Evolutionary conservation across 2,329 filamentous ascomycete genomes (phyloP), one percentile per base, ranked within the genome.

Genomic region (Botrytis galanthina): DNA sequence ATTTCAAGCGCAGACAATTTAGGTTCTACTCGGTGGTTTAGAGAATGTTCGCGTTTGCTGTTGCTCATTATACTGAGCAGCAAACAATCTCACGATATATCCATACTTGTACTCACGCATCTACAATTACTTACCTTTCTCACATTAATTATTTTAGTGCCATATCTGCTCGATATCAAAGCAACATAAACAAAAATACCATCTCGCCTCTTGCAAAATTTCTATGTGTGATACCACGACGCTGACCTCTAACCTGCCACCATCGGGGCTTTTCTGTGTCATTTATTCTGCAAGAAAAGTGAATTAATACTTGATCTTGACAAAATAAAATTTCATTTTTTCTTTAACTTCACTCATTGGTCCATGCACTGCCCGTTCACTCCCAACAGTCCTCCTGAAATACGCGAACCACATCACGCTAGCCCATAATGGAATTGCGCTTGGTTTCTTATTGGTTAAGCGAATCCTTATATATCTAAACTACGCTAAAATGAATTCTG

Each of bases 371-470:
- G 20, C 26, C 48, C 29, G 3, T 42, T 57, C 66, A 68, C 35
- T 68, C 26, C 48, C 18, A 39, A 42, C 26, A 68, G 26, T n/a
- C 46, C 66, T 68, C 66, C 48, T 68, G 46, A 68, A 57, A 42
- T 68, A 68, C 48, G 66, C 66, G 66, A 68, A 18, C 6, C 9
- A 42, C 3, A 26, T 4, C 4, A 42, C 16, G 16, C 26, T 42
- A 57, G 5, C 26, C 48, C 7, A 42, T 2, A 42, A 32, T 42
- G 18, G 7, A 32, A 64, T 22, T 32, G 7, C 8, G 14, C 5
- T 44, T n/a, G 12, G 32, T 32, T 46, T 42, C 44, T 46, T 4
- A 57, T 57, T 57, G 51, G n/a, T 4, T 29, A 46, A 64, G n/a
- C 39, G 39, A 46, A 63, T 2, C 3, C 22, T 9, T n/a, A 44